phyloP scores from a whole-genome alignment of 1,284 basidiomycete genomes.

The Malassezia sp. region DNA sequence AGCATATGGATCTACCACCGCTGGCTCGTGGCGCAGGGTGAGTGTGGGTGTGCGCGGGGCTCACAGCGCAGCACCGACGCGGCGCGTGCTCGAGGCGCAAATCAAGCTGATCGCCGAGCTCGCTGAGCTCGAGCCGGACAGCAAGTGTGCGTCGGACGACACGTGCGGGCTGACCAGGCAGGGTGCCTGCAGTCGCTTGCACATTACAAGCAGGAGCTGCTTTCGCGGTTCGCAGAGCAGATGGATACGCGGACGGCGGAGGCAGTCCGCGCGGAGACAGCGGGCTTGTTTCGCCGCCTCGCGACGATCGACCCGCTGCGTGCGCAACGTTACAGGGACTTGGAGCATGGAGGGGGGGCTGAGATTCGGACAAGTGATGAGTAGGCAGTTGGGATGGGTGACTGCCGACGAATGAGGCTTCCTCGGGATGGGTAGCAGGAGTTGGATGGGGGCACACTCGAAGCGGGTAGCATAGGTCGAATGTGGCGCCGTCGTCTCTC shows the following conservation, averaged over 20 bases:
- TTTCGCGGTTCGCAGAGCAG: neutral
- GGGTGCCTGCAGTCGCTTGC: slow-evolving; percentile 34
- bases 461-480: no score
- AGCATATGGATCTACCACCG: slow-evolving; percentile 96
- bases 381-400: no score
- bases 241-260: neutral
- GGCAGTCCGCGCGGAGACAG: neutral
- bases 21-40: slow-evolving; percentile 65
- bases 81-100: slow-evolving; percentile 60
- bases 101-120: slow-evolving; percentile 70
- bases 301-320: slow-evolving; percentile 30
- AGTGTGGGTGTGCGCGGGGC: neutral
- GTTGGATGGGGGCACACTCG: no score
- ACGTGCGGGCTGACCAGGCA: slow-evolving; percentile 5
- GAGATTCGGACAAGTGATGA: no score
- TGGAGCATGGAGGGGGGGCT: no score
- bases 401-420: no score
- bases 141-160: slow-evolving; percentile 66
- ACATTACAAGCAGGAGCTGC: slow-evolving; percentile 20
- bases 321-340: slow-evolving; percentile 25
- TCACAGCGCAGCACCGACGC: slow-evolving; percentile 2
- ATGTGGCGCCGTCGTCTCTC: no score
- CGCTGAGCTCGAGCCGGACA: slow-evolving; percentile 78
- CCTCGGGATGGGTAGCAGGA: no score
- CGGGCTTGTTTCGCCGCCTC: slow-evolving; percentile 7